These are phyloP conservation scores for Aspergillus neoniger DNA, from an alignment of 2,329 filamentous ascomycete species.

Conservation along the genomic window DNA sequence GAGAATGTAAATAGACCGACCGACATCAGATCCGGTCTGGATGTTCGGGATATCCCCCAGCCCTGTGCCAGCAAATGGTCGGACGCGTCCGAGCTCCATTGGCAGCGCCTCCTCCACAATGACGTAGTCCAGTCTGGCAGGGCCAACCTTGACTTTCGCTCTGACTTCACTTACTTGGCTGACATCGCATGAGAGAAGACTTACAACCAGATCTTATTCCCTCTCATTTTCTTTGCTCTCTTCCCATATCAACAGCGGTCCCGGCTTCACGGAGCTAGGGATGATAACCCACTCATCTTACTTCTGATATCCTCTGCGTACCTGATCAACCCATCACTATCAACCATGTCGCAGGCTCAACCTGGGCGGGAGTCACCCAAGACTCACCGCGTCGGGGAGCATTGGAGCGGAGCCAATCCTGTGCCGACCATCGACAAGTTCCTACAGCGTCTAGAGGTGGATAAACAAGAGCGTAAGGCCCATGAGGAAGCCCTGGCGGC, in stretches of 20 bases:
- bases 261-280: neutral
- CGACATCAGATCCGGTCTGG: neutral
- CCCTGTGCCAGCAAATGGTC: neutral
- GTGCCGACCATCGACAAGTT: constrained; percentile 88
- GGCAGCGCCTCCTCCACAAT: constrained; percentile 32
- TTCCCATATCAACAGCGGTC: neutral
- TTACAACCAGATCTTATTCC: neutral
- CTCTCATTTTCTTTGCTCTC: neutral
- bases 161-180: neutral
- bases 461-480: constrained; percentile 73
- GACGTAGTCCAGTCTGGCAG: constrained; percentile 29
- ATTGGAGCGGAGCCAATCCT: constrained; percentile 81
- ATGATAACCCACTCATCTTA: neutral
- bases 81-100: constrained; percentile 7
- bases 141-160: neutral
- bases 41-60: no score
- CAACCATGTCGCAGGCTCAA: constrained; percentile 20
- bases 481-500: constrained; percentile 16
- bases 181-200: neutral
- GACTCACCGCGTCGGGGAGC: constrained; percentile 58
- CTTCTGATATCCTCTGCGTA: neutral
- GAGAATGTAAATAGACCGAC: no score
- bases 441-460: constrained; percentile 72
- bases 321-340: neutral
- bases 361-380: constrained; percentile 24